Conservation (phyloP, 2,329 filamentous ascomycete species). For the Kalmusia sp. region DNA sequence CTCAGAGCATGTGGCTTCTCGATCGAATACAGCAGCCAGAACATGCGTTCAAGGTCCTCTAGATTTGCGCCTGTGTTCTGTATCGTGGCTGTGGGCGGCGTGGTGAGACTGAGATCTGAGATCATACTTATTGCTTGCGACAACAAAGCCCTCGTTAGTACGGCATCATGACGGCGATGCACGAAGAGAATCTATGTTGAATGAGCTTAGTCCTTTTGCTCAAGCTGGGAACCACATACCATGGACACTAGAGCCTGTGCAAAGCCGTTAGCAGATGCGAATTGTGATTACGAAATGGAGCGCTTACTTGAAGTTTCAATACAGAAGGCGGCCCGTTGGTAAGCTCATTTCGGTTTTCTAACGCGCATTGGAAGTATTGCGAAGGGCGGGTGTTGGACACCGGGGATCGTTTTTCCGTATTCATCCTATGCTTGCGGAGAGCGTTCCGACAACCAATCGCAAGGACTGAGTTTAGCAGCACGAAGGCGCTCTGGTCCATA, state of each 20-base stretch:
- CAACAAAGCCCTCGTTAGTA: background rate
- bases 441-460: background rate
- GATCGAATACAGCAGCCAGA: background rate
- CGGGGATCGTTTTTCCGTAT: background rate
- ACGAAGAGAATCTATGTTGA: background rate
- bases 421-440: background rate
- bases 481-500: background rate
- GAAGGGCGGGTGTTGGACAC: background rate
- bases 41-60: background rate
- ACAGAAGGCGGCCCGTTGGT: background rate
- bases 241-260: background rate
- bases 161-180: background rate
- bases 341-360: background rate
- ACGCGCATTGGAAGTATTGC: background rate
- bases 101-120: background rate
- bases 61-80: background rate
- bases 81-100: background rate
- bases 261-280: background rate
- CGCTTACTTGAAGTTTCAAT: background rate
- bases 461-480: background rate
- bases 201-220: background rate
- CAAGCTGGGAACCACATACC: background rate
- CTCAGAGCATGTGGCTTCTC: background rate
- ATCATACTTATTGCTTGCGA: background rate
- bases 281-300: background rate